Evolutionary conservation across 176 grass and related monocot genomes (phyloP).

Genomic region (Bothriochloa decipiens): DNA sequence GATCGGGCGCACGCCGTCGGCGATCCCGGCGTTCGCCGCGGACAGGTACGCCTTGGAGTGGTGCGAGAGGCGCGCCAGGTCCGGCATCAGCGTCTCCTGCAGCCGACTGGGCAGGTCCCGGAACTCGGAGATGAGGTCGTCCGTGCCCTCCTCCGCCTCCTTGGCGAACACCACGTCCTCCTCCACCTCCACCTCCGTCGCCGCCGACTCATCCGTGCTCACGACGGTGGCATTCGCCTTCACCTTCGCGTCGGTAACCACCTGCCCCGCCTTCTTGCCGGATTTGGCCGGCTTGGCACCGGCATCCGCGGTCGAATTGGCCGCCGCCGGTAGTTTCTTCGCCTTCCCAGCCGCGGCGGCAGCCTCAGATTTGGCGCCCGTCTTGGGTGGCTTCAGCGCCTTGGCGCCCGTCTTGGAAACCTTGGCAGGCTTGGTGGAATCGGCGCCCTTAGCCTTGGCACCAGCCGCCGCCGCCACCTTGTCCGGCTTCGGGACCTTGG

Average conservation of each 20-base stretch:
- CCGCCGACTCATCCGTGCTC: constrained; percentile 1
- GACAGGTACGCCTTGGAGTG: constrained; percentile 87
- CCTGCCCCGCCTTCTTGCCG: constrained; percentile 50
- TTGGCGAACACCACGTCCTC: constrained; percentile 52
- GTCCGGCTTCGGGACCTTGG: constrained; percentile 18
- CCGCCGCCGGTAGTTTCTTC: constrained; percentile 40
- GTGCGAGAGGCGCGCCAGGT: constrained; percentile 81
- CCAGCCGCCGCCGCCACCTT: constrained; percentile 10
- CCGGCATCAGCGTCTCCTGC: constrained; percentile 74
- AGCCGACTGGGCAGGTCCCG: constrained; percentile 62
- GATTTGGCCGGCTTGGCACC: constrained; percentile 45
- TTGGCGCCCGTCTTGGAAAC: constrained; percentile 43
- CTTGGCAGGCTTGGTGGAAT: constrained; percentile 31
- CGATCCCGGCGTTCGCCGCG: constrained; percentile 77
- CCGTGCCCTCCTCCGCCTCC: constrained; percentile 49
- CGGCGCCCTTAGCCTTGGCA: neutral
- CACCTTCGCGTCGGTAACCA: constrained; percentile 17
- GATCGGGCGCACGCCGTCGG: constrained; percentile 66
- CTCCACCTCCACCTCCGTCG: neutral
- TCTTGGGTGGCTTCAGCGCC: constrained; percentile 50
- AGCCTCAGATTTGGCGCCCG: constrained; percentile 51
- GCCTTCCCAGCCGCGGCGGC: constrained; percentile 45
- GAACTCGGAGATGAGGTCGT: constrained; percentile 81
- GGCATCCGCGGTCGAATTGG: constrained; percentile 35
- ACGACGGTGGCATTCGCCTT: constrained; percentile 7